Base-by-base conservation (phyloP, 148 eudicot species). In the Arctostaphylos glauca region DNA sequence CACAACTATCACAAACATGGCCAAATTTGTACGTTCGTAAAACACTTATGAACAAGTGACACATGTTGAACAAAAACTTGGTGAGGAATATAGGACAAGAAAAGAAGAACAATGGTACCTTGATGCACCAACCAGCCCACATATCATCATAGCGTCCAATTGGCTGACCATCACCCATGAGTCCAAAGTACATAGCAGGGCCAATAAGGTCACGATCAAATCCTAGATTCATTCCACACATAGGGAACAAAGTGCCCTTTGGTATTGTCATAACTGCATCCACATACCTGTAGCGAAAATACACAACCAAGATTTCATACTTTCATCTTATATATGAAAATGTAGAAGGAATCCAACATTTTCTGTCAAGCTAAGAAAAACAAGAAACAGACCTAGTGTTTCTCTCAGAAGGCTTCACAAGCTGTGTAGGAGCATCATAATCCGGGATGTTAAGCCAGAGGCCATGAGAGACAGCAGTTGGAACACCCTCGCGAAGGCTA, bases 131-230 rank as follows among this genome's bases (percentile, higher is more conserved):
- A 55, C 94, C 94, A 59, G 93, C 93, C 94, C 92, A 92, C 94
- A 92, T 92, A 77, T 92, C 94, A 12, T 92, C 94, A 76, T 92
- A 90, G 31, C 94, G 89, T 3, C 94, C 94, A 81, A 92, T 92
- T 3, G 94, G 94, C 85, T 90, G 94, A 56, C 94, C 94, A 71
- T 92, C 94, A 15, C 94, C 94, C 94, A 92, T 92, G 77, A 92
- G 93, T 13, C 94, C 94, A 73, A 92, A 92, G 81, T 92, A 92
- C 94, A 92, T 92, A 12, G 94, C 94, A 6, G 93, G 91, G 31
- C 94, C 94, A 38, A 92, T 92, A 50, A 92, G 92, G 1, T 89
- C 86, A n/a, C 94, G 94, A 73, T 92, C 88, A 48, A 92, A 92
- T 12, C 87, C 92, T 81, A 92, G 80, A 79, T 92, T 92, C 94